Evolutionary conservation across 306 rosid species (phyloP), one percentile per base, ranked within the genome.

Genomic region (Notholithocarpus densiflorus): DNA sequence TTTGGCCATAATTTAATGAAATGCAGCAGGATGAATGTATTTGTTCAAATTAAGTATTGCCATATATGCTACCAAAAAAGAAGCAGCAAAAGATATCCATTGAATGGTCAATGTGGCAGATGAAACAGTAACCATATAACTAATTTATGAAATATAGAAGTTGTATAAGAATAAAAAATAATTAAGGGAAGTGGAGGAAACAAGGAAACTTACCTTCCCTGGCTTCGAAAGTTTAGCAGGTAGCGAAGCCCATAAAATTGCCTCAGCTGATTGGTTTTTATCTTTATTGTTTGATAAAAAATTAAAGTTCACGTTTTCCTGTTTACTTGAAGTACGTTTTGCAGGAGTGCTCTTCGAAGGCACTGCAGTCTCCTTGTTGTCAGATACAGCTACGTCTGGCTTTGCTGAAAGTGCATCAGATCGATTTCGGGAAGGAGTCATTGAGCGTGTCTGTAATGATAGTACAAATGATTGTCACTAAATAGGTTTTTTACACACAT

Each of bases 211-310:
- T 82, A 93, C 99, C 97, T 90, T 93, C 75, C 94, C 96, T 4
- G 90, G 87, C 88, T 81, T 90, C 76, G 87, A 75, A 77, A 95
- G 93, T 68, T 83, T 85, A 71, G 87, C 74, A 43, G 99, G 93
- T 84, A 91, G 87, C 80, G 91, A 86, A 27, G 91, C 84, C 98
- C 96, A 89, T 55, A 86, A 56, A 81, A 82, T 76, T 29, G 87
- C 72, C 76, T 93, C 98, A 0, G 86, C 20, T 7, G 61, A 69
- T 23, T 72, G 62, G 72, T 55, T 55, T 81, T 84, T 92, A 18
- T 84, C 89, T 87, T 80, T 89, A 60, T 56, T 78, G 74, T 73
- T 75, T 24, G 94, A 85, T 48, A 81, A 48, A 64, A 78, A 72
- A 34, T 87, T 92, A 54, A 32, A 72, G 87, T 87, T 81, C 86